Evolutionary conservation across 2,329 filamentous ascomycete species (phyloP), one percentile per base, ranked within the genome.

Genomic region (Claviceps africana): DNA sequence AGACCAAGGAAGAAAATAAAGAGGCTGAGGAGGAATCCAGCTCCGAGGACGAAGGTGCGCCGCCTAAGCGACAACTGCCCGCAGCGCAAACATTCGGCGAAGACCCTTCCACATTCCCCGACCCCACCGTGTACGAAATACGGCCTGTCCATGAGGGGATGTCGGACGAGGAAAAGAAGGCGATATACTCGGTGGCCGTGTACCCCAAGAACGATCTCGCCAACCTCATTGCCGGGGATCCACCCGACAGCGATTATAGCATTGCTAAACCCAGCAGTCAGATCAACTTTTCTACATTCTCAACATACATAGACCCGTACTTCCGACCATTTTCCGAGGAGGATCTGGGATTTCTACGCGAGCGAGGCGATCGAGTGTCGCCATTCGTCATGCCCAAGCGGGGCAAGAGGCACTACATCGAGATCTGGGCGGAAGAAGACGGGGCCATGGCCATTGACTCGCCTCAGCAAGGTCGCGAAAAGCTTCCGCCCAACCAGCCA

Each of bases 51-150:
- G 76, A 81, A 64, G 70, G 79, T 59, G 72, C 80, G 60, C 77
- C 78, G 53, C 75, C 83, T 62, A 75, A 76, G 56, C 76, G 78
- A 28, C 80, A 83, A 48, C 75, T 78, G 42, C 88, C 86, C 5
- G 85, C 90, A 54, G 83, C 83, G 62, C 87, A 95, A 68, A 90
- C 88, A 1, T 97, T 96, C 65, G 91, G 91, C 54, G 84, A 91
- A 40, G 89, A 97, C 63, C 91, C 91, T 0, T 86, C 88, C 28
- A 88, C 83, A n/a, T 95, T 91, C 61, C 80, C 81, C 21, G 93
- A 98, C 63, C 89, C 90, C 1, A 95, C 91, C 37, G 78, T 96
- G 48, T 98, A 98, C 72, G 86, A 98, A 64, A 96, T 98, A 56
- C 83, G 83, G 52, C 76, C 83, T 0, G 75, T 90, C 25, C 77